Percentiles rank a stretch among this genome's conserved stretches.
Evolutionary conservation across 2,329 filamentous ascomycete species (phyloP).

Genomic region (Penicillium occitanis): DNA sequence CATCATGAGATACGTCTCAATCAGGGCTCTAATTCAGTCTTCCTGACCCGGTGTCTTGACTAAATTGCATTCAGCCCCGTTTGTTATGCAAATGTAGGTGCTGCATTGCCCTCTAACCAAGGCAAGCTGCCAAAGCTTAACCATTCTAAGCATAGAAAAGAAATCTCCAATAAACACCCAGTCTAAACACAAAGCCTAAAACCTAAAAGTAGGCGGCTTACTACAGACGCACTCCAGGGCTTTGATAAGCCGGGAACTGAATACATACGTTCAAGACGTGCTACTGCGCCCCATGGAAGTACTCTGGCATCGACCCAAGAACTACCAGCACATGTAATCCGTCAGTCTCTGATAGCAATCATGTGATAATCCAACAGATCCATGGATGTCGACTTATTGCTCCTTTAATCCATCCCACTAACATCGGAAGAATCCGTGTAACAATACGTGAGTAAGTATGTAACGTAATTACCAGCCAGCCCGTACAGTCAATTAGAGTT

Average conservation of each 20-base stretch:
- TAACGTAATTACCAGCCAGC: neutral
- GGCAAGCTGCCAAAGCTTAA: neutral
- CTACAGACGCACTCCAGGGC: neutral
- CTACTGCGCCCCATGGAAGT: neutral
- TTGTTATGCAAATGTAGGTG: neutral
- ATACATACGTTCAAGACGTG: neutral
- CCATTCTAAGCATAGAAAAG: neutral
- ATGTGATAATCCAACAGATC: neutral
- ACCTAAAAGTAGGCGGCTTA: neutral
- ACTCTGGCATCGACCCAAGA: neutral
- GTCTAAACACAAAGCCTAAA: neutral
- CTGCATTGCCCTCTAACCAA: neutral
- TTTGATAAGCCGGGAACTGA: neutral
- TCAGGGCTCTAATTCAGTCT: neutral
- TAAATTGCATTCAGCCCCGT: neutral
- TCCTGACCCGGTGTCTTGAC: slow-evolving; percentile 1
- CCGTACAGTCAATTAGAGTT: neutral
- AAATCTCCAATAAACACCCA: neutral
- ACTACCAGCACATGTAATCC: neutral
- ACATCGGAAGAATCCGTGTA: slow-evolving; percentile 6
- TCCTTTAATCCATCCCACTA: neutral
- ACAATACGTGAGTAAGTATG: neutral
- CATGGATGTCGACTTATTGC: neutral
- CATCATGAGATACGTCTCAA: neutral
- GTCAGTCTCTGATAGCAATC: neutral